Evolutionary conservation across 2,329 filamentous ascomycete species (phyloP), one percentile per base, ranked within the genome.

Genomic region (Lachnellula suecica): DNA sequence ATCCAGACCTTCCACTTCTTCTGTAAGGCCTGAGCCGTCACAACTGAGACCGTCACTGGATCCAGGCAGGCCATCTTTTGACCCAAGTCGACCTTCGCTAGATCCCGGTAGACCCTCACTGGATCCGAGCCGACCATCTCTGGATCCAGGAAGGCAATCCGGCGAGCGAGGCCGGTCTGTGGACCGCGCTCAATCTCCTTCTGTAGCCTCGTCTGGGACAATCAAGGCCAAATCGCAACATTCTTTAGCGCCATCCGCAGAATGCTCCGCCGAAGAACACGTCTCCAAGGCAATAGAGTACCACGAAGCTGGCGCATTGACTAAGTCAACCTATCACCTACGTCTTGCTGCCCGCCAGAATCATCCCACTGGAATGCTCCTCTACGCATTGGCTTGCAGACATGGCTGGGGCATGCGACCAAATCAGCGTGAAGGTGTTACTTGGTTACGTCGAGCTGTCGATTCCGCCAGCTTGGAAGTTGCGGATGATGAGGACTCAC

Each of bases 341-440:
- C 88, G 94, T 29, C 82, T 96, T 54, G 94, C 94, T 4, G 93
- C 94, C 1, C 85, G 86, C 62, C 86, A 89, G 51, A 89, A 91
- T 43, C 83, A 96, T 52, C 89, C 94, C 0, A 96, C 93, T 0
- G 94, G 88, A 20, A 99, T 99, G 94, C 82, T 99, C 11, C 78
- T 97, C 27, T 99, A 97, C 70, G 94, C 93, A 4, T 79, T 99
- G 31, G 94, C 94, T 10, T 97, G 93, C 67, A 83, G 94, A 45
- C 94, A 99, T 67, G 94, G 94, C 44, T 99, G 94, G 94, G 94
- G 94, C 17, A 97, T 97, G 90, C 86, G 92, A 9, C 83, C 91
- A 7, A 97, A 96, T 68, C 91, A 91, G 65, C 81, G 81, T 44
- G 94, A 99, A 71, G 94, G 91, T 7, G 89, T 97, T 0, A 82